Conservation (phyloP, 768 basidiomycete species). For the Cubamyces lactineus region DNA sequence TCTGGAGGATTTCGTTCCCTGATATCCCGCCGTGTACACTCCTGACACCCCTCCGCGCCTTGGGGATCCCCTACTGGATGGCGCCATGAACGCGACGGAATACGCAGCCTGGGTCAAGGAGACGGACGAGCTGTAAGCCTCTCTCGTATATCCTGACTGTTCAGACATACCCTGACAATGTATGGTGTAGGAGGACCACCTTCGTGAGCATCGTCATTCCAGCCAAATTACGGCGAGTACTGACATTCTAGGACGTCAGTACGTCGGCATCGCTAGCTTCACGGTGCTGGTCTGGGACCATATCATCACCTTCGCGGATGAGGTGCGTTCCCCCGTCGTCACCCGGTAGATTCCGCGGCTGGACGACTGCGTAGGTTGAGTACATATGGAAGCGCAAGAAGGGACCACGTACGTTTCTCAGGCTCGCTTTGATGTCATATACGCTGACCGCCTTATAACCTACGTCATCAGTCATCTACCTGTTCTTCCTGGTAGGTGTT, state of each 20-base stretch:
- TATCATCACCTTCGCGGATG: constrained; percentile 52
- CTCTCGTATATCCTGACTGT: not conserved
- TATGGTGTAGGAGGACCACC: constrained; percentile 9
- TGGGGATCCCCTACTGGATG: constrained; percentile 9
- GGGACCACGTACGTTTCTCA: constrained; percentile 43
- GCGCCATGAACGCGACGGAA: constrained; percentile 10
- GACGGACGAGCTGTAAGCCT: constrained; percentile 7
- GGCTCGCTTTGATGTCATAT: not conserved
- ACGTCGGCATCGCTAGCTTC: constrained; percentile 55
- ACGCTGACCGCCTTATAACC: not conserved
- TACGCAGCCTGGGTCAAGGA: constrained; percentile 3
- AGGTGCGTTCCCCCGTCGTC: constrained; percentile 35
- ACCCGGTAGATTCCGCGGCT: not conserved
- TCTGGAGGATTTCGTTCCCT: not conserved
- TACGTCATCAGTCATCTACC: constrained; percentile 33
- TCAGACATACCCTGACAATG: not conserved
- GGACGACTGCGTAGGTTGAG: constrained; percentile 40
- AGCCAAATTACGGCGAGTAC: too few relatives aligned
- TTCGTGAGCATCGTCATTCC: constrained; percentile 4
- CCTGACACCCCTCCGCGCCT: not conserved
- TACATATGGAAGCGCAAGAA: constrained; percentile 57
- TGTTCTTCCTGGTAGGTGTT: constrained; percentile 43
- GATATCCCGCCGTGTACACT: not conserved
- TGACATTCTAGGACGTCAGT: constrained; percentile 36
- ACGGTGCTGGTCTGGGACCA: constrained; percentile 60